Conservation (phyloP, 1,284 basidiomycete genomes). For the Pascua sp. region DNA sequence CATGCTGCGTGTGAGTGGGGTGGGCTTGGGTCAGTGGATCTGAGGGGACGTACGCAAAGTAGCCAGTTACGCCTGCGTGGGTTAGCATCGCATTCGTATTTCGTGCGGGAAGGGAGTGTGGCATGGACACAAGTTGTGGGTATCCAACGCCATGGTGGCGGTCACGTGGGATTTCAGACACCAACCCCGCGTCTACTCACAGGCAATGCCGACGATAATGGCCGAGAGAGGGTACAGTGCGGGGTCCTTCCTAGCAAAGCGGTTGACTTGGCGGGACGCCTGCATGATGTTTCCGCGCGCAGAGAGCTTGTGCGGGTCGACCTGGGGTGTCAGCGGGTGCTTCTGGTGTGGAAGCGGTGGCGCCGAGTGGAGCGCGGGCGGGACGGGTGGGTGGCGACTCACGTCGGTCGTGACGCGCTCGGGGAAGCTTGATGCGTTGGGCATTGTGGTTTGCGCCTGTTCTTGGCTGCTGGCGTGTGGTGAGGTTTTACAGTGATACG, state of each 20-base stretch:
- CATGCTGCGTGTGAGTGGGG: conserved; percentile 23
- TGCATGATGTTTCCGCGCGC: conserved; percentile 35
- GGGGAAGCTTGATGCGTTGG: conserved; percentile 2
- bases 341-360: not conserved
- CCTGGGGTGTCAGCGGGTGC: conserved; percentile 15
- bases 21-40: not conserved
- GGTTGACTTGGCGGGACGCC: conserved; percentile 45
- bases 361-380: too few species aligned
- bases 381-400: not conserved
- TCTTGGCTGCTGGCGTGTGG: not conserved
- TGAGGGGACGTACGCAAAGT: too few species aligned
- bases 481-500: not conserved
- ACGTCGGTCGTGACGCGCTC: conserved; percentile 11
- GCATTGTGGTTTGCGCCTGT: not conserved
- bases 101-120: too few species aligned
- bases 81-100: not conserved
- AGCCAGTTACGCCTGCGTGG: not conserved
- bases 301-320: conserved; percentile 40
- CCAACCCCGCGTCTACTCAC: not conserved
- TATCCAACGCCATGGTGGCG: too few species aligned
- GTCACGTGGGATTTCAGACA: not conserved
- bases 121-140: too few species aligned
- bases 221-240: conserved; percentile 47
- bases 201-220: conserved; percentile 41
- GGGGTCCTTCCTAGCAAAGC: conserved; percentile 49